These are phyloP conservation scores for Candida railenensis DNA, from an alignment of 805 yeast species.

Conservation along the genomic window DNA sequence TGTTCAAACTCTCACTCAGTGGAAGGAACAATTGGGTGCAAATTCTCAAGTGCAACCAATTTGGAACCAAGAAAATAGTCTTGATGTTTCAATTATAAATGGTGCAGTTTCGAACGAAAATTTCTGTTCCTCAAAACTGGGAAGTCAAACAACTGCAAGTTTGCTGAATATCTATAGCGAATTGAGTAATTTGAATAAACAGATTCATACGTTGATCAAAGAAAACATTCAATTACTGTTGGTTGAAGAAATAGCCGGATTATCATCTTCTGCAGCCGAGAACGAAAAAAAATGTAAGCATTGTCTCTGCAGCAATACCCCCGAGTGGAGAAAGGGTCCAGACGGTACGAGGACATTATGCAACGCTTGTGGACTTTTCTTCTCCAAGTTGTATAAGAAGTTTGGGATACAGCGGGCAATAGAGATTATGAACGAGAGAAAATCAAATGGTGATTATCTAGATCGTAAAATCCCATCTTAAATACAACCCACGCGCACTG, in stretches of 20 bases:
- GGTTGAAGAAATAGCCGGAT: not conserved
- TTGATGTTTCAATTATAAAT: not conserved
- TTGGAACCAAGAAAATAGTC: not conserved
- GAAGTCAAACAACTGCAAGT: not conserved
- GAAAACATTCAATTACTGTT: not conserved
- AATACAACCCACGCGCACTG: no score
- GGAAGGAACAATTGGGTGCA: not conserved
- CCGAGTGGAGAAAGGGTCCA: conserved; percentile 86
- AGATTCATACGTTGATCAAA: not conserved
- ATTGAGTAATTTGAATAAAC: not conserved
- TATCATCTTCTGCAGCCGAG: not conserved
- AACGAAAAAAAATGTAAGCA: conserved; percentile 17
- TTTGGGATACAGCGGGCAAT: conserved; percentile 47
- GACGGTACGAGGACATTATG: conserved; percentile 73
- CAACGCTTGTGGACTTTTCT: conserved; percentile 80
- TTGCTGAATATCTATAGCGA: not conserved
- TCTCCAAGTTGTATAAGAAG: conserved; percentile 60
- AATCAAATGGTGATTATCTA: conserved; percentile 2
- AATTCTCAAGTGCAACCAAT: not conserved
- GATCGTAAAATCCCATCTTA: conserved; percentile 11
- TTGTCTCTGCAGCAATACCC: conserved; percentile 61
- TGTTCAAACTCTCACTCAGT: not conserved
- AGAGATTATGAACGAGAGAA: conserved; percentile 25
- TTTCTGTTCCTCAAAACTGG: not conserved
- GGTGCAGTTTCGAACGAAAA: not conserved